Base-by-base conservation (phyloP, 1,139 yeast genomes). In the Meyerozyma sp. region DNA sequence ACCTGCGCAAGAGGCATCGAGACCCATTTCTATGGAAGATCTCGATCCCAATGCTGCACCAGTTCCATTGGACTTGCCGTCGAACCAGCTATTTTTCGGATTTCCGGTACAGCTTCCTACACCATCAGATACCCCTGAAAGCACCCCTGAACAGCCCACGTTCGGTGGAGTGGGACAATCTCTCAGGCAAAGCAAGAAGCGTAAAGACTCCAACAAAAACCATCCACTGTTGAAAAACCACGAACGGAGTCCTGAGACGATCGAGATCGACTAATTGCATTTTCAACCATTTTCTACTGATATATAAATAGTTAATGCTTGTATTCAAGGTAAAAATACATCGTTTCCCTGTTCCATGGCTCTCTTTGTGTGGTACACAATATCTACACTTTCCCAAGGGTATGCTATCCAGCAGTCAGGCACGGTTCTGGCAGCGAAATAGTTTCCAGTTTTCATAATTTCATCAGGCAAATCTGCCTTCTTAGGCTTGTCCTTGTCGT, bases 371-470 rank as follows among this genome's bases (percentile, higher is more conserved):
- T 91, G 98, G 66, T 75, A 77, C 42, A 87, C 96, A 62, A 91
- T 93, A 68, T 91, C 96, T 47, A 77, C 76, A 28, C 94, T 82
- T 68, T 89, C 96, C 98, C 98, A 93, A 42, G 98, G 98, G 65
- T 93, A 93, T 39, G 97, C 97, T 57, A 89, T 90, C 98, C 98
- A 93, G 55, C 77, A 77, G 63, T 93, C 98, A 36, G 91, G 95
- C 36, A 89, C 93, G 40, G 88, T 79, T 66, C 93, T 81, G 40
- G 96, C 97, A 49, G 96, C 96, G 58, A 89, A 78, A 66, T 91
- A 91, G 63, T 87, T 81, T 44, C 84, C 85, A 39, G 74, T 72
- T 34, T 68, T 63, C 75, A 82, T 75, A 68, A 83, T 79, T 23
- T 77, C 84, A 44, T 68, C 73, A 23, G 89, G 89, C 52, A 83